These are phyloP conservation scores for Tricholoma terreum DNA, from an alignment of 768 basidiomycete genomes.

Conservation along the genomic window DNA sequence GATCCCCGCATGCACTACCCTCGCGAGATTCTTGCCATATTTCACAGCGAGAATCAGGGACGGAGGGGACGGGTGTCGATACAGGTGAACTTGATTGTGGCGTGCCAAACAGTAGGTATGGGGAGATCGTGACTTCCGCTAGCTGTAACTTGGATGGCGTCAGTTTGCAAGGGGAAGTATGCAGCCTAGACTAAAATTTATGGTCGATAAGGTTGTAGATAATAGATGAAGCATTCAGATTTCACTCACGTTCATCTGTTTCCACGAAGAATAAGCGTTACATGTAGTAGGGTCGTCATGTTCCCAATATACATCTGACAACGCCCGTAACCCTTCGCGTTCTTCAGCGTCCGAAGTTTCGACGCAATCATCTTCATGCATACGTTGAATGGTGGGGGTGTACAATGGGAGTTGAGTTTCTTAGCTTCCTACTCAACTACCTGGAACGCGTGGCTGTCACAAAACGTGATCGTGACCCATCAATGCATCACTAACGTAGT, in stretches of 20 bases:
- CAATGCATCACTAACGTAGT: no score
- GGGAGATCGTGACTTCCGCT: not conserved
- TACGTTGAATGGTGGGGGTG: constrained; percentile 2
- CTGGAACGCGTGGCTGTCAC: no score
- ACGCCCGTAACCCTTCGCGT: constrained; percentile 37
- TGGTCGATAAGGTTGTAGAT: not conserved
- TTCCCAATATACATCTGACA: constrained; percentile 4
- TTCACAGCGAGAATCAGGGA: not conserved
- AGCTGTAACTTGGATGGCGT: not conserved
- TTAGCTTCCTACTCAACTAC: no score
- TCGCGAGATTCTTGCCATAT: not conserved
- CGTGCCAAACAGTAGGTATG: not conserved
- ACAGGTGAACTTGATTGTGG: constrained; percentile 8
- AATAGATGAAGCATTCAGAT: not conserved
- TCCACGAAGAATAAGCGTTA: constrained; percentile 20
- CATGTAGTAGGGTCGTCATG: not conserved
- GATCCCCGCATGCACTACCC: not conserved
- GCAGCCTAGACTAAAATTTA: not conserved
- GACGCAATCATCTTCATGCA: constrained; percentile 45
- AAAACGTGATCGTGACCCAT: no score
- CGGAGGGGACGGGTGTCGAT: not conserved
- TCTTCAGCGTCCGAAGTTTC: constrained; percentile 68
- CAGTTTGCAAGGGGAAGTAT: not conserved
- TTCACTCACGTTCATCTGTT: constrained; percentile 14
- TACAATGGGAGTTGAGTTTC: no score